These are phyloP conservation scores for Suillus lakei DNA, from an alignment of 768 basidiomycete genomes.

Conservation along the genomic window DNA sequence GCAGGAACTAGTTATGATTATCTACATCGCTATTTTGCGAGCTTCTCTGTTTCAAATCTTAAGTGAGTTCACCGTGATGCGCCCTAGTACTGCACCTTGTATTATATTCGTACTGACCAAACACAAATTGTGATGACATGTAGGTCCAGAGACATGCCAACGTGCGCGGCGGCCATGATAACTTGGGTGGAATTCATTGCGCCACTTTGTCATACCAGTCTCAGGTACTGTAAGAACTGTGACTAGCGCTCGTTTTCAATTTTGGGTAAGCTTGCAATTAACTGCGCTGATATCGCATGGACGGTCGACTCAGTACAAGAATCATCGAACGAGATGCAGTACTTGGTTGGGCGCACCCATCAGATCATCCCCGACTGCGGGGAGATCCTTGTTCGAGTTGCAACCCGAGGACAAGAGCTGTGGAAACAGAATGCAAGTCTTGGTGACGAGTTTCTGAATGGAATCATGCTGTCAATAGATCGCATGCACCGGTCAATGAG, in stretches of 20 bases:
- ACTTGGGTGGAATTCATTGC: neutral
- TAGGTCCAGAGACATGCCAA: neutral
- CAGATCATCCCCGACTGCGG: neutral
- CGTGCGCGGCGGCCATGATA: neutral
- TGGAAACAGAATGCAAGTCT: neutral
- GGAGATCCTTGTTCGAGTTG: slow-evolving; percentile 1
- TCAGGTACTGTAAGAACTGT: neutral
- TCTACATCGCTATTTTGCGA: neutral
- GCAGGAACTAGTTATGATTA: neutral
- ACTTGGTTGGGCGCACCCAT: neutral
- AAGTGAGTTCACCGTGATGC: neutral
- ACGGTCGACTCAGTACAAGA: neutral
- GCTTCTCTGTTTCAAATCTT: slow-evolving; percentile 5
- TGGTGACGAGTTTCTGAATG: neutral
- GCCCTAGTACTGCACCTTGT: neutral
- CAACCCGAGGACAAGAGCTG: neutral
- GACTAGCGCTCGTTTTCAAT: neutral
- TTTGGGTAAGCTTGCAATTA: neutral
- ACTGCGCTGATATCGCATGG: neutral
- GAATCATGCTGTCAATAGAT: neutral
- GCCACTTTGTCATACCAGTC: neutral
- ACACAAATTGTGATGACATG: neutral
- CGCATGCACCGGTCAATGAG: neutral
- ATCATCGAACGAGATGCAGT: neutral
- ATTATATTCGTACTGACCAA: neutral